Evolutionary conservation across 345 rosid species (phyloP).

Genomic region (Brassica carinata): DNA sequence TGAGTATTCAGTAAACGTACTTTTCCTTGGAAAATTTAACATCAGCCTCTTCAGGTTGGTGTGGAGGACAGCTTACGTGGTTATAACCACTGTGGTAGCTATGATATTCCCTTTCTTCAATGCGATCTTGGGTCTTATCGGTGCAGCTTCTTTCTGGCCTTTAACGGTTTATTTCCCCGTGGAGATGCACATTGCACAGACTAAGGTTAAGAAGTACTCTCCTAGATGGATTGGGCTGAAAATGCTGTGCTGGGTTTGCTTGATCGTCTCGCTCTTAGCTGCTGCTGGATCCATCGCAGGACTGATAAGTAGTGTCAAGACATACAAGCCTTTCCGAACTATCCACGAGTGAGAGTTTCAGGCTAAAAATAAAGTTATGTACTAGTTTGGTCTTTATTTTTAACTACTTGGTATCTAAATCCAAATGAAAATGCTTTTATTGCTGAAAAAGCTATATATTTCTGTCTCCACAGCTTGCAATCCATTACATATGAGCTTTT

Average conservation of each 20-base stretch:
- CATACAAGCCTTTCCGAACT: conserved; percentile 70
- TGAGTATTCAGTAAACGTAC: conserved; percentile 49
- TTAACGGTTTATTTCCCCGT: conserved; percentile 83
- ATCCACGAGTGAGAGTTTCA: conserved; percentile 33
- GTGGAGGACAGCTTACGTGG: conserved; percentile 77
- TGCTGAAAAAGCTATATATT: not conserved
- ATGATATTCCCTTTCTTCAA: conserved; percentile 95
- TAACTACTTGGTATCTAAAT: conserved; percentile 25
- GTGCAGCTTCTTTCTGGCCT: conserved; percentile 84
- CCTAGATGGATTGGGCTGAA: conserved; percentile 69
- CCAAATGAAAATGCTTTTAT: conserved; percentile 22
- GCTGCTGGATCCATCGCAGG: conserved; percentile 83
- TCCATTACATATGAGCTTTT: conserved; percentile 19
- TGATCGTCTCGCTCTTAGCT: conserved; percentile 62
- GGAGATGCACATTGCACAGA: conserved; percentile 74
- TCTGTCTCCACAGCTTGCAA: conserved; percentile 25
- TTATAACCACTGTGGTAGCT: conserved; percentile 62
- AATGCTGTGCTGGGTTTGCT: conserved; percentile 55
- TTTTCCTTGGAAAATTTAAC: conserved; percentile 46
- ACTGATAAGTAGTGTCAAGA: conserved; percentile 51
- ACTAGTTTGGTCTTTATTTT: conserved; percentile 16
- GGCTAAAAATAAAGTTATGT: not conserved
- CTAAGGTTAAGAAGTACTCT: conserved; percentile 54
- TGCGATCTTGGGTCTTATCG: conserved; percentile 72
- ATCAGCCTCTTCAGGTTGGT: conserved; percentile 63